A percentile compares a stretch with the other conserved stretches of the same genome.
These are phyloP conservation scores for Solioccasus polychromus DNA, from an alignment of 768 basidiomycete genomes.

Conservation along the genomic window DNA sequence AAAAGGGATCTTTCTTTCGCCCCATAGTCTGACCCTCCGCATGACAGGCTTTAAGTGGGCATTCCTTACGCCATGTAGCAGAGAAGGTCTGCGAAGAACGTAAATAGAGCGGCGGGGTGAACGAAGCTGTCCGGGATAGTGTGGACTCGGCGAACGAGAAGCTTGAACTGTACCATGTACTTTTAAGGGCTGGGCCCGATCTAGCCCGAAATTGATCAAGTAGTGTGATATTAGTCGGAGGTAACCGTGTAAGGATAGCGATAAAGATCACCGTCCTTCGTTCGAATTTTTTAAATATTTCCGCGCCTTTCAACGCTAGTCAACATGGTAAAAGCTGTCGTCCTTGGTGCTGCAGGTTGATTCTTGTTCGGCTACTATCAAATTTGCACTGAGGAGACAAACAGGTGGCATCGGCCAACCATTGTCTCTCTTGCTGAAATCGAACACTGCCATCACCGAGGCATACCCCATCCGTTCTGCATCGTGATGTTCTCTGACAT, in stretches of 20 bases:
- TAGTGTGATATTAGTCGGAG: slow-evolving; percentile 10
- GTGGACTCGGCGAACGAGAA: too few relatives aligned
- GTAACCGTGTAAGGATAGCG: slow-evolving; percentile 7
- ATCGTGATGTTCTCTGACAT: slow-evolving; percentile 3
- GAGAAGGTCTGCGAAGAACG: too few relatives aligned
- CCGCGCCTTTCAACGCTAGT: not conserved
- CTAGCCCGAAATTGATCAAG: not conserved
- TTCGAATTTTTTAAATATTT: not conserved
- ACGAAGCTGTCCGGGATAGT: too few relatives aligned
- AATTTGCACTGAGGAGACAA: not conserved
- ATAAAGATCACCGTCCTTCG: slow-evolving; percentile 14
- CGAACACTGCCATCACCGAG: slow-evolving; percentile 76
- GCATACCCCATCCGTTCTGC: slow-evolving; percentile 35
- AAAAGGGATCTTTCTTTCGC: too few relatives aligned
- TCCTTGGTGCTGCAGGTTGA: slow-evolving; percentile 92
- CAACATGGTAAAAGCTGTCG: slow-evolving; percentile 69
- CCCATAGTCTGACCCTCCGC: too few relatives aligned
- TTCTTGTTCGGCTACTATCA: not conserved
- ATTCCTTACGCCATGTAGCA: slow-evolving; percentile 21
- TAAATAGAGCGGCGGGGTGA: too few relatives aligned
- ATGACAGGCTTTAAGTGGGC: slow-evolving; percentile 40
- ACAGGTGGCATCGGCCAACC: slow-evolving; percentile 97
- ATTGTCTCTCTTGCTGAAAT: slow-evolving; percentile 87
- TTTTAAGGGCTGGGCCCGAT: not conserved
- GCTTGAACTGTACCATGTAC: not conserved